A percentile compares a stretch with the other conserved stretches of the same genome.
These are phyloP conservation scores for Nepenthes gracilis DNA, from an alignment of 148 eudicot genomes.

Conservation along the genomic window DNA sequence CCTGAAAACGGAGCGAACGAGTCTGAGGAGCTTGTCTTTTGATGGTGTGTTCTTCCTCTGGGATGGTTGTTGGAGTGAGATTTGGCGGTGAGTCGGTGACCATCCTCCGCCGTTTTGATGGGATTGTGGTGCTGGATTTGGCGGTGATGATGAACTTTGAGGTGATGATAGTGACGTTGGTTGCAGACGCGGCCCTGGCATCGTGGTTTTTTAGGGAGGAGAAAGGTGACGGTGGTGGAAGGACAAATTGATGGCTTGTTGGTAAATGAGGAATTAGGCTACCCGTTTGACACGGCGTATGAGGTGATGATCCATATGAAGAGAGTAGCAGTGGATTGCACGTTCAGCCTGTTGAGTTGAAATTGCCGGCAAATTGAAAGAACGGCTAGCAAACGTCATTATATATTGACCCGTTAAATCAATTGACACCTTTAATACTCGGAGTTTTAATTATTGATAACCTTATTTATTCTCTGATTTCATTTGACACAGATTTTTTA, in stretches of 20 bases:
- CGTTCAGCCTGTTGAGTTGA: slow-evolving; percentile 8
- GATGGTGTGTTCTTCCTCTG: slow-evolving; percentile 24
- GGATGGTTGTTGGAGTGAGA: slow-evolving; percentile 32
- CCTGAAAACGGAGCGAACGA: slow-evolving; percentile 51
- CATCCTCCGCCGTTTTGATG: slow-evolving; percentile 10
- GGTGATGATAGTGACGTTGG: slow-evolving; percentile 22
- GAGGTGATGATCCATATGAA: slow-evolving; percentile 10
- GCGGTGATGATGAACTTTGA: slow-evolving; percentile 15
- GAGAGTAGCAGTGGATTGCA: slow-evolving; percentile 17
- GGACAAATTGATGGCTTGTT: background rate
- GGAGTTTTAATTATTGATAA: no score
- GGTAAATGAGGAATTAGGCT: background rate
- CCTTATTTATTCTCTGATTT: no score
- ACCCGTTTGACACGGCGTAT: background rate
- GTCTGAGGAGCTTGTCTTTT: slow-evolving; percentile 40
- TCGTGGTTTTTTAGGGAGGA: slow-evolving; percentile 2
- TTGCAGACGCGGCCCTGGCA: slow-evolving; percentile 23
- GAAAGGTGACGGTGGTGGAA: background rate
- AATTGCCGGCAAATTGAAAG: no score
- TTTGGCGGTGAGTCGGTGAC: slow-evolving; percentile 20
- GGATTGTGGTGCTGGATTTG: slow-evolving; percentile 15
- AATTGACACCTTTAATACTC: no score
- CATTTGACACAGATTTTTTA: no score
- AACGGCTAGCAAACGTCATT: no score
- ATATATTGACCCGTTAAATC: no score